Percentiles rank a stretch among this genome's conserved stretches.
phyloP scores from a whole-genome alignment of 176 grass and related monocot species.

The Aegilops umbellulata region DNA sequence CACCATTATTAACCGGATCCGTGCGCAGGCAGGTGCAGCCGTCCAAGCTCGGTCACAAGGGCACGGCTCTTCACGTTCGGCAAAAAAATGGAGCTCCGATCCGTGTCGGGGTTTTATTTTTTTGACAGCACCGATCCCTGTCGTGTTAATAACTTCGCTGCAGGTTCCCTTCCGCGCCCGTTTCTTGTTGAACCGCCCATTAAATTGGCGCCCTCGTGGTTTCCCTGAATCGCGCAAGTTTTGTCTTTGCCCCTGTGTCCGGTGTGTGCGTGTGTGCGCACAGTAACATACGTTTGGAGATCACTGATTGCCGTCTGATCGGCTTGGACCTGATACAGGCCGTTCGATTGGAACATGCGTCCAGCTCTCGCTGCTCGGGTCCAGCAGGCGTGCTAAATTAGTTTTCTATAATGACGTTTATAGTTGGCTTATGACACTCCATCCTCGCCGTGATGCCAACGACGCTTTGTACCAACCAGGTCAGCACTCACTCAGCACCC shows the following conservation, averaged over 20 bases:
- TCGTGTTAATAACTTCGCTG: too few relatives aligned
- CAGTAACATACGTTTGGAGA: background rate
- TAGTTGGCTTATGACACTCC: too few relatives aligned
- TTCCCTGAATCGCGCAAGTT: background rate
- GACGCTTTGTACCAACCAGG: background rate
- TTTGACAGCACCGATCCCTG: background rate
- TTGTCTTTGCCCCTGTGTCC: background rate
- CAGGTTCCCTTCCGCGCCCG: background rate
- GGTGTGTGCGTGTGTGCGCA: too few relatives aligned
- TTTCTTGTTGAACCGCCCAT: constrained; percentile 1
- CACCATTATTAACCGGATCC: constrained; percentile 21
- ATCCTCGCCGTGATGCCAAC: background rate
- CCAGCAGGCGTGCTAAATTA: too few relatives aligned
- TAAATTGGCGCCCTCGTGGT: background rate
- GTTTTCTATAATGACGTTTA: too few relatives aligned
- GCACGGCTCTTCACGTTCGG: background rate
- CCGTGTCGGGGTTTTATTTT: too few relatives aligned
- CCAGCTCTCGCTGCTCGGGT: too few relatives aligned
- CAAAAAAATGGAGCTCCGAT: background rate
- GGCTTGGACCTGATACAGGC: background rate
- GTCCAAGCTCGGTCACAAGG: background rate
- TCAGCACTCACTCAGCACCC: background rate
- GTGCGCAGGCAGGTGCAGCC: background rate
- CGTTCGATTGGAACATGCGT: background rate
- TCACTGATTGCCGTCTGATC: background rate